These are phyloP conservation scores for Jaminaea rosea DNA, from an alignment of 1,284 basidiomycete genomes.

Conservation along the genomic window DNA sequence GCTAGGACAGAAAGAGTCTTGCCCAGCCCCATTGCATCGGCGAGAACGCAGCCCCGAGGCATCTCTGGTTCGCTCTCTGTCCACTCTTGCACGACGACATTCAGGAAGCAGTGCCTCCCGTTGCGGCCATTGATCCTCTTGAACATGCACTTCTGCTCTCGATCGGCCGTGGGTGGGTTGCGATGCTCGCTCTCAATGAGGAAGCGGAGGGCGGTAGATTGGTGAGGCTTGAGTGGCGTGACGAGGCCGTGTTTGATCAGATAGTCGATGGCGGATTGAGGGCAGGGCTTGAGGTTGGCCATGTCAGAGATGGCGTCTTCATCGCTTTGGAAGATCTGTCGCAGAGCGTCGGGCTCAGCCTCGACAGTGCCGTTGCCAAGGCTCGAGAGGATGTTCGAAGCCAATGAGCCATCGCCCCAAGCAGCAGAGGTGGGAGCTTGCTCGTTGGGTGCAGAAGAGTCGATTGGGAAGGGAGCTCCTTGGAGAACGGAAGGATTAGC, in stretches of 20 bases:
- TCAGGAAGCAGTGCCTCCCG: neutral
- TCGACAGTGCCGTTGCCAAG: too few species aligned
- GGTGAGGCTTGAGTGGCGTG: constrained; percentile 10
- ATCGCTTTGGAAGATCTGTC: neutral
- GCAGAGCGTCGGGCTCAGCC: too few species aligned
- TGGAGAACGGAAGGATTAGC: too few species aligned
- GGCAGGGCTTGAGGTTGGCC: neutral
- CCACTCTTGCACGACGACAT: neutral
- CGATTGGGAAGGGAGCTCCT: too few species aligned
- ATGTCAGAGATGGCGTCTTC: neutral
- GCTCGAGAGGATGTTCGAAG: too few species aligned
- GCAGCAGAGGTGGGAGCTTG: too few species aligned
- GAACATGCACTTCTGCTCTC: too few species aligned
- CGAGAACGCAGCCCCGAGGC: constrained; percentile 68
- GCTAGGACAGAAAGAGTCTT: constrained; percentile 10
- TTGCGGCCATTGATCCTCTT: too few species aligned
- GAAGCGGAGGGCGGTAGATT: constrained; percentile 10
- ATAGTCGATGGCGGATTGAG: neutral
- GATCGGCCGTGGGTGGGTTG: neutral
- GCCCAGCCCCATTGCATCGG: constrained; percentile 74
- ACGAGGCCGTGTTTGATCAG: constrained; percentile 1
- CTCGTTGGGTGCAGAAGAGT: too few species aligned
- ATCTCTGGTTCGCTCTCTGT: neutral
- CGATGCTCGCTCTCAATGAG: constrained; percentile 14
- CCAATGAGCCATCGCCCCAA: too few species aligned